Conservation (phyloP, 345 rosid species). For the Cardamine occulta region DNA sequence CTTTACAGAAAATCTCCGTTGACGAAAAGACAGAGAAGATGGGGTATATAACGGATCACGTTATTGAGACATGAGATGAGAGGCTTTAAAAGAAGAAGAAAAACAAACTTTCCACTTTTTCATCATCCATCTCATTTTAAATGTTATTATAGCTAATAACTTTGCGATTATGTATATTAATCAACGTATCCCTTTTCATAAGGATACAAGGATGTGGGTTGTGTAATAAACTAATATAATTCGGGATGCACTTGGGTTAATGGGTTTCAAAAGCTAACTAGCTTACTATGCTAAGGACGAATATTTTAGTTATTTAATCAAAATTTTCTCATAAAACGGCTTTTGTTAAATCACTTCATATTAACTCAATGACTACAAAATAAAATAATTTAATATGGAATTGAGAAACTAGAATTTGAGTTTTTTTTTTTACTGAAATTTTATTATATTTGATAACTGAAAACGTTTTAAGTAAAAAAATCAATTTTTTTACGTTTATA, state of each 20-base stretch:
- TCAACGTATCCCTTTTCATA: conserved; percentile 1
- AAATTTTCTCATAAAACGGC: background rate
- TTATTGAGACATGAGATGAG: conserved; percentile 57
- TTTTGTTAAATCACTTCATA: background rate
- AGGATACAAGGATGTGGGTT: conserved; percentile 41
- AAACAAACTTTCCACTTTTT: conserved; percentile 33
- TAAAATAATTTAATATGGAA: background rate
- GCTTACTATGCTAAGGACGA: conserved; percentile 23
- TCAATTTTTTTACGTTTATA: no score
- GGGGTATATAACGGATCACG: conserved; percentile 70
- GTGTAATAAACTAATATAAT: conserved; percentile 60
- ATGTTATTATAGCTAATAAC: conserved; percentile 33
- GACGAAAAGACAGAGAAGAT: conserved; percentile 45
- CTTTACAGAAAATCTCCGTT: conserved; percentile 49
- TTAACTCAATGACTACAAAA: background rate
- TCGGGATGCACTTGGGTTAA: conserved; percentile 64
- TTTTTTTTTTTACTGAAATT: background rate
- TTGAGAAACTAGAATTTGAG: background rate
- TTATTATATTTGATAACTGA: background rate
- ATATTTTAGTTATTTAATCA: background rate
- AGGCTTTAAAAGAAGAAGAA: conserved; percentile 15
- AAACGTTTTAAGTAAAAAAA: no score
- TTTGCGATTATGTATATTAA: conserved; percentile 26
- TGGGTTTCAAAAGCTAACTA: conserved; percentile 25
- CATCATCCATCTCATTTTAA: conserved; percentile 30